phyloP scores from a whole-genome alignment of 2,329 filamentous ascomycete species.

The Monosporascus sp. region DNA sequence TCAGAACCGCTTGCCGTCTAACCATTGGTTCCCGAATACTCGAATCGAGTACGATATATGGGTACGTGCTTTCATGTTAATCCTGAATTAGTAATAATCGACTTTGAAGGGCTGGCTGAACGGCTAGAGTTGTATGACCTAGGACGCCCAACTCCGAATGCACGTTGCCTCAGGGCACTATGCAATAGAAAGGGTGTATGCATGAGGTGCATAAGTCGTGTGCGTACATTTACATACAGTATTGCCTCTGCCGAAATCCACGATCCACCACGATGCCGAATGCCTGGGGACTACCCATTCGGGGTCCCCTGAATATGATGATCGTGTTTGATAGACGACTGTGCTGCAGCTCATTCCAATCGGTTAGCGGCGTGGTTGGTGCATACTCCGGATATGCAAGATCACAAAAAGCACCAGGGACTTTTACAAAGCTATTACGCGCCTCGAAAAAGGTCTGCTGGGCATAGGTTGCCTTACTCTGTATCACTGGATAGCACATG shows the following conservation, averaged over 20 bases:
- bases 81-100: slow-evolving; percentile 12
- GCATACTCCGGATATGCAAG: slow-evolving; percentile 18
- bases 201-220: slow-evolving; percentile 5
- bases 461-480: not conserved
- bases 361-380: slow-evolving; percentile 10
- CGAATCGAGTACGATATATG: not conserved
- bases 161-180: slow-evolving; percentile 14
- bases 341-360: slow-evolving; percentile 1
- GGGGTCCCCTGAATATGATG: slow-evolving; percentile 9
- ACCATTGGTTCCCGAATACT: not conserved
- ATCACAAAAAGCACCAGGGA: slow-evolving; percentile 11
- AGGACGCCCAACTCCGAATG: slow-evolving; percentile 21
- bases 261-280: slow-evolving; percentile 21
- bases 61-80: slow-evolving; percentile 2
- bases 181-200: not conserved
- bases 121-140: slow-evolving; percentile 21
- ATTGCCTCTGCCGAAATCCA: slow-evolving; percentile 8
- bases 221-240: slow-evolving; percentile 11
- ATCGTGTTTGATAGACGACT: slow-evolving; percentile 12
- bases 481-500: not conserved
- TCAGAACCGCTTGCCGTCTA: not conserved
- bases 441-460: not conserved
- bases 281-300: slow-evolving; percentile 2
- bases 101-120: slow-evolving; percentile 17
- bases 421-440: slow-evolving; percentile 16